Evolutionary conservation across 345 rosid genomes (phyloP), one percentile per base, ranked within the genome.

Genomic region (Balakata baccata): DNA sequence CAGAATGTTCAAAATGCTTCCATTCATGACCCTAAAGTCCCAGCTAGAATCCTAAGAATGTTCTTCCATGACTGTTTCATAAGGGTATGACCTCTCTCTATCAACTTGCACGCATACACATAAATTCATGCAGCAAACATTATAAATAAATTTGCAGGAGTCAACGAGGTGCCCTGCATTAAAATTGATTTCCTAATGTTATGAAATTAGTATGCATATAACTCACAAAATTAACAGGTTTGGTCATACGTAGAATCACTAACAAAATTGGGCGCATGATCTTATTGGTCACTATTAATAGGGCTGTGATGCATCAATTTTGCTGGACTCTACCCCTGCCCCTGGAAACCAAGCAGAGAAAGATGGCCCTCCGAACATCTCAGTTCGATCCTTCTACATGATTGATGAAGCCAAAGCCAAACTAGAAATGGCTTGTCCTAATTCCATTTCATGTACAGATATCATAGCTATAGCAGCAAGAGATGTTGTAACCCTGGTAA

Each of bases 1-100:
- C 77, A 88, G n/a, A 69, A 89, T 23, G 84, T 89, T 43, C 84
- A 20, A 1, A 86, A 91, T 43, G 97, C 98, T 58, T 76, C 90
- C 39, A 64, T 73, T 57, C 68, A 84, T 76, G 98, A 91, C 79
- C 86, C 91, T 5, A 87, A 88, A 81, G 97, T 86, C 75, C 91
- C 98, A 16, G 93, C 96, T 81, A 91, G 93, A 22, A 77, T 91
- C 37, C 91, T 93, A 3, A 77, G 97, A 74, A 93, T 91, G 98
- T 89, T 91, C 84, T 93, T 93, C 73, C 98, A 91, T 66, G 98
- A 93, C 65, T 93, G 95, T 70, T 91, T 91, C 90, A 85, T 89
- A 64, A 86, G 90, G 85, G 98, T 93, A 82, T 49, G 68, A 10
- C 2, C 51, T 5, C 51, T 62, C 67, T 62, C 70, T 53, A 43